These are phyloP conservation scores for Westerdykella ornata DNA, from an alignment of 2,329 filamentous ascomycete species.

Conservation along the genomic window DNA sequence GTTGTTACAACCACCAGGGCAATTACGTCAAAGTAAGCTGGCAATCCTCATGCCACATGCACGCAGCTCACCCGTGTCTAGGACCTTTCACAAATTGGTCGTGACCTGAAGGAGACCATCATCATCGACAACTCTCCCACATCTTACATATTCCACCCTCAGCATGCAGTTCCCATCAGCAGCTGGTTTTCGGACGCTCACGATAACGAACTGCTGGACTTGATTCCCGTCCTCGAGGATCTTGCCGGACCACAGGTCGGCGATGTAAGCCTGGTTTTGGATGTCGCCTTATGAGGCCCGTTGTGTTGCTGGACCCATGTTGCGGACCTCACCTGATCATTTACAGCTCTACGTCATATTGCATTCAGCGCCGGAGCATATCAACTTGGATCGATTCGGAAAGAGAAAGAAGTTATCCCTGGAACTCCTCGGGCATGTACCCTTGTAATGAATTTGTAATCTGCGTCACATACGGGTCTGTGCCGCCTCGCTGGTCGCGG, in stretches of 20 bases:
- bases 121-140: conserved; percentile 99
- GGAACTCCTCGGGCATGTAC: conserved; percentile 26
- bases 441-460: conserved; percentile 38
- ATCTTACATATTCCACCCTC: conserved; percentile 98
- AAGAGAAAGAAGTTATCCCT: conserved; percentile 9
- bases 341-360: conserved; percentile 4
- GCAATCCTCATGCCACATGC: conserved; percentile 1
- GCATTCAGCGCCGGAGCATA: background rate
- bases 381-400: conserved; percentile 11
- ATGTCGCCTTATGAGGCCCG: conserved; percentile 60
- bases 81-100: conserved; percentile 92
- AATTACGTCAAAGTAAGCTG: conserved; percentile 81
- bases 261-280: conserved; percentile 95
- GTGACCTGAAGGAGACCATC: conserved; percentile 93
- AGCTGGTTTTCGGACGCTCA: conserved; percentile 99
- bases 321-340: conserved; percentile 4
- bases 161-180: conserved; percentile 97
- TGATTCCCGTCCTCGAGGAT: conserved; percentile 97
- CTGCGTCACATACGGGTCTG: conserved; percentile 17
- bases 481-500: too few relatives aligned
- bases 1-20: conserved; percentile 98
- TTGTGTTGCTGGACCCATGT: conserved; percentile 3
- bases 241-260: conserved; percentile 79
- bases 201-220: conserved; percentile 94
- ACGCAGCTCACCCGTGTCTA: conserved; percentile 22